A percentile compares a stretch with the other conserved stretches of the same genome.
Conservation (phyloP, 345 rosid genomes). For the Theobroma cacao region DNA sequence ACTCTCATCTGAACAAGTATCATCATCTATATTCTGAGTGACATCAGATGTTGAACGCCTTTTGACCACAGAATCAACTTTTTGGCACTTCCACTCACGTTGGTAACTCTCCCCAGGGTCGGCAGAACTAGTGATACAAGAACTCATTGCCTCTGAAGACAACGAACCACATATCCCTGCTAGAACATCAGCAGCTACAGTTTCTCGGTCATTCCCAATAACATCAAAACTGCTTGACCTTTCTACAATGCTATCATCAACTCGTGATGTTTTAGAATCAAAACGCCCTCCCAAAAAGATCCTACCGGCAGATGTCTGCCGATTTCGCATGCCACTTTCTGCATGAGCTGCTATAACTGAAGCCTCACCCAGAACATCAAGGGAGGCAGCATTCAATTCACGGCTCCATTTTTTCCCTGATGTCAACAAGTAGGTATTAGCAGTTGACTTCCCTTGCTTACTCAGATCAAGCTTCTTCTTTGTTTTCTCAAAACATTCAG, state of each 20-base stretch:
- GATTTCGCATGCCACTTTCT: constrained; percentile 38
- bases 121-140: constrained; percentile 68
- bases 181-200: constrained; percentile 80
- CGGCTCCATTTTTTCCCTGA: constrained; percentile 71
- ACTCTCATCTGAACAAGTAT: constrained; percentile 90
- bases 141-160: constrained; percentile 85
- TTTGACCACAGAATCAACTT: constrained; percentile 41
- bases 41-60: constrained; percentile 53
- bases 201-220: constrained; percentile 57
- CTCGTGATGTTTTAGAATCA: constrained; percentile 42
- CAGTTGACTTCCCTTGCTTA: constrained; percentile 56
- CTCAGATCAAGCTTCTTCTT: constrained; percentile 61
- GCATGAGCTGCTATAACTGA: constrained; percentile 75
- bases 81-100: constrained; percentile 41
- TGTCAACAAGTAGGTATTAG: constrained; percentile 59
- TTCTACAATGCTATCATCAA: constrained; percentile 45
- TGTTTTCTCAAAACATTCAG: constrained; percentile 79
- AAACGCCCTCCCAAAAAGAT: constrained; percentile 37
- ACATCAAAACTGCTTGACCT: constrained; percentile 46
- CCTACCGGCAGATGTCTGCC: constrained; percentile 38
- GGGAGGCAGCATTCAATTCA: constrained; percentile 66
- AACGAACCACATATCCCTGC: constrained; percentile 76
- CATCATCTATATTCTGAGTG: constrained; percentile 65
- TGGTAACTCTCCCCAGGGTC: constrained; percentile 49
- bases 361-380: constrained; percentile 73